A percentile compares a stretch with the other conserved stretches of the same genome.
These are phyloP conservation scores for Colletotrichum sp. DNA, from an alignment of 2,329 filamentous ascomycete species.

Conservation along the genomic window DNA sequence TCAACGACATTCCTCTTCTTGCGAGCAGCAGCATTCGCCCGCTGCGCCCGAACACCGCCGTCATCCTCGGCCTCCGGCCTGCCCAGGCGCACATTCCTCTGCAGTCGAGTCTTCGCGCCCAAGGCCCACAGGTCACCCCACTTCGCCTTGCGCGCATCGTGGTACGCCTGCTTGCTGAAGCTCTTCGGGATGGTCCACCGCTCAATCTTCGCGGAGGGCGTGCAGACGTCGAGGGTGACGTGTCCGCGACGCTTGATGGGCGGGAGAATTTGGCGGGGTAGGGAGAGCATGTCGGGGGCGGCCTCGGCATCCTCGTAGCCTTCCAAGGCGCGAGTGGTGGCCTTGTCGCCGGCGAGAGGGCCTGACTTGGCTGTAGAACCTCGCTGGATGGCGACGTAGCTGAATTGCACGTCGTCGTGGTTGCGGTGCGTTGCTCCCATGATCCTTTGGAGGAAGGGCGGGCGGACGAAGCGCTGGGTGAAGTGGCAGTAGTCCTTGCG, in stretches of 20 bases:
- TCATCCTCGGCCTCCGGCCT: slow-evolving; percentile 43
- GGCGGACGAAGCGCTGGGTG: slow-evolving; percentile 84
- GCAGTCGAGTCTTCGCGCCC: slow-evolving; percentile 84
- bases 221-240: slow-evolving; percentile 90
- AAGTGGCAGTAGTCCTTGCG: slow-evolving; percentile 94
- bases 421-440: slow-evolving; percentile 74
- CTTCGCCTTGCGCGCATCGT: slow-evolving; percentile 84
- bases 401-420: slow-evolving; percentile 90
- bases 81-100: slow-evolving; percentile 66
- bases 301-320: slow-evolving; percentile 66
- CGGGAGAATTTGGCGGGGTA: slow-evolving; percentile 79
- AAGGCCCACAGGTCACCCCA: slow-evolving; percentile 98
- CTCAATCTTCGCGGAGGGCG: slow-evolving; percentile 82
- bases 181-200: slow-evolving; percentile 91
- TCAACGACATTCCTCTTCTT: slow-evolving; percentile 46
- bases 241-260: slow-evolving; percentile 90
- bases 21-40: slow-evolving; percentile 23
- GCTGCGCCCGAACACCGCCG: slow-evolving; percentile 47
- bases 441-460: slow-evolving; percentile 80
- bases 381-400: slow-evolving; percentile 84
- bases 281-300: slow-evolving; percentile 63
- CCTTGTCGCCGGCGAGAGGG: slow-evolving; percentile 53
- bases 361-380: slow-evolving; percentile 54
- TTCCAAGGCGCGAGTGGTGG: slow-evolving; percentile 70
- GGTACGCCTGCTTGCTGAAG: slow-evolving; percentile 82